Base-by-base conservation (phyloP, 176 grass and related monocot genomes). In the Oryza rufipogon region DNA sequence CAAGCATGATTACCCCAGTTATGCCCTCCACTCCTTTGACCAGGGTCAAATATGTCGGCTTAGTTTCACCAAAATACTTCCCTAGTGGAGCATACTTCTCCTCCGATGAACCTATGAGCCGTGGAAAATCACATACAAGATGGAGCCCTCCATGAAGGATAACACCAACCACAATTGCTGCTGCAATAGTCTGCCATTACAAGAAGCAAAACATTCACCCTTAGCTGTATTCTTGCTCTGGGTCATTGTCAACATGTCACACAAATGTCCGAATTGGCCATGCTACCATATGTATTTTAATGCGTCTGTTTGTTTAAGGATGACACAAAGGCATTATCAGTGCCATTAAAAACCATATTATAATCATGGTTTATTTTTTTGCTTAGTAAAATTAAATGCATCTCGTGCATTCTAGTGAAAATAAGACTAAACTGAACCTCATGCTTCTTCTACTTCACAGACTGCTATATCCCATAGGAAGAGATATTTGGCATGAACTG, bases 1-100 rank as follows among this genome's bases (percentile, higher is more conserved):
- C 64, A 64, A 98, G 80, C 96, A 98, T 98, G 78, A 95, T 85
- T 76, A 98, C 47, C n/a, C 96, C 96, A 16, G 96, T 95, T 80
- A 98, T 64, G 42, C 96, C 96, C 58, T 88, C 96, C 67, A 80
- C 73, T 71, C 87, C 93, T 68, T 79, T 85, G 26, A 95, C 52
- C 70, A 98, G 77, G 0, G 2, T 17, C 39, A 89, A 45, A 85
- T 95, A 98, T 84, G 96, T 95, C 41, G 96, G 96, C 64, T 93
- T 91, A 23, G 14, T 70, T 63, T 72, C 33, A 14, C 96, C 87
- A 34, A 98, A 98, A 75, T 90, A 87, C 13, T 39, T 1, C 9
- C 56, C 13, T 69, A 98, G 78, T 12, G 85, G 87, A 78, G 41
- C 81, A 70, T 98, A 98, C 28, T 81, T 86, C 39, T 9, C 65